Base-by-base conservation (phyloP, 495 filamentous ascomycete species). In the Neohortaea acidophila region DNA sequence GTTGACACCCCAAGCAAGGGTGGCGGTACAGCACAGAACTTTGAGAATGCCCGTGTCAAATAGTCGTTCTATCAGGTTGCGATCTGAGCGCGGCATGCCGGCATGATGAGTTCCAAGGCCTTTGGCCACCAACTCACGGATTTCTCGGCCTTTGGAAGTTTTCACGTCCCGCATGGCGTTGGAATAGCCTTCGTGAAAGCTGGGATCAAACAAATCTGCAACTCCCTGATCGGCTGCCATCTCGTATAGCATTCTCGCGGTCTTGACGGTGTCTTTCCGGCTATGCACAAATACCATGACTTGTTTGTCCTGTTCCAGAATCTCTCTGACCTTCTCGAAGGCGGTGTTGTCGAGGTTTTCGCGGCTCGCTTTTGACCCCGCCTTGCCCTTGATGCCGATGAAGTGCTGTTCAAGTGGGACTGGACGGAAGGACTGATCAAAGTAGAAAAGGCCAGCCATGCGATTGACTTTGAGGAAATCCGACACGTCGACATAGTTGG, bases 211-310 rank as follows among this genome's bases (percentile, higher is more conserved):
- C 0, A 99, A 66, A 45, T 86, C 76, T 7, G 73, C 60, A 43
- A 76, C 81, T 12, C 66, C 66, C 26, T 92, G 63, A 28, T 96
- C 86, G 11, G 73, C 62, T 2, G 89, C 91, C 67, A 87, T 81
- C 49, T 94, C 77, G 41, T 77, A 73, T 20, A 99, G 69, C 59
- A 73, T 81, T 42, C 79, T 81, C 17, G 89, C 86, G 0, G 87
- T 92, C 35, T 74, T 69, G 27, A 92, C 69, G 0, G 89, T 99
- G 51, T 99, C 91, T 56, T 91, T 89, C 17, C 89, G 72, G 2
- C 86, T 92, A 55, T 99, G 89, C 2, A 99, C 89, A 59, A 99
- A 97, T 0, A 99, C 86, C 89, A 99, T 99, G 36, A 96, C 72
- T 52, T 99, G 89, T 47, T 99, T 85, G 8, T 79, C 84, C 39